Evolutionary conservation across 345 rosid species (phyloP).

Genomic region (Erucastrum elatum): DNA sequence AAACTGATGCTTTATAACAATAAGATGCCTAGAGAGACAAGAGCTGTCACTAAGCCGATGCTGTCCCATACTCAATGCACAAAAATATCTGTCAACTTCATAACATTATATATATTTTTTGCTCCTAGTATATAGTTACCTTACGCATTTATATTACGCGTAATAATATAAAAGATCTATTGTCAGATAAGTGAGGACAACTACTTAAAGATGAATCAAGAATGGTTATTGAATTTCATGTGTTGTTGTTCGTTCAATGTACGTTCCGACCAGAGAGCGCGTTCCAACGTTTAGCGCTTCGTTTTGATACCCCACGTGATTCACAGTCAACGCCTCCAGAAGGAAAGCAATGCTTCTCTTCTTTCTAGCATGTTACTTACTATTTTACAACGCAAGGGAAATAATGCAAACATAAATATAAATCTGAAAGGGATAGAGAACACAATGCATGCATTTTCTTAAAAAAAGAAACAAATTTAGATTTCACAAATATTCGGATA

Average conservation of each 20-base stretch:
- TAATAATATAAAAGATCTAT: neutral
- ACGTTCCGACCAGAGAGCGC: conserved; percentile 33
- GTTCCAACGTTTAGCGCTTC: conserved; percentile 36
- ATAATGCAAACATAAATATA: neutral
- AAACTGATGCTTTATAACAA: conserved; percentile 17
- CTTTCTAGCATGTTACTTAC: neutral
- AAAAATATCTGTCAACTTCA: conserved; percentile 13
- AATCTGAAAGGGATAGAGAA: neutral
- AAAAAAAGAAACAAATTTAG: too few relatives aligned
- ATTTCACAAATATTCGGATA: neutral
- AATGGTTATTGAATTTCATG: conserved; percentile 18
- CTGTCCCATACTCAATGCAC: conserved; percentile 40
- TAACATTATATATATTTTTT: neutral
- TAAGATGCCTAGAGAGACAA: conserved; percentile 30
- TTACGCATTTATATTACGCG: conserved; percentile 6
- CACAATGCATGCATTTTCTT: neutral
- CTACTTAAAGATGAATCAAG: conserved; percentile 4
- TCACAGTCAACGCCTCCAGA: conserved; percentile 8
- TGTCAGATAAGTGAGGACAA: conserved; percentile 22
- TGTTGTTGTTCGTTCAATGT: conserved; percentile 32
- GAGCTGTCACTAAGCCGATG: conserved; percentile 35
- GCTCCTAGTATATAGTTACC: neutral
- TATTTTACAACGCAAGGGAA: neutral
- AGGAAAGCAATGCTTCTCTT: neutral
- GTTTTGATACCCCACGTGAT: conserved; percentile 35